A percentile compares a stretch with the other conserved stretches of the same genome.
phyloP scores from a whole-genome alignment of 1,139 yeast genomes.

The Geotrichum australiense region DNA sequence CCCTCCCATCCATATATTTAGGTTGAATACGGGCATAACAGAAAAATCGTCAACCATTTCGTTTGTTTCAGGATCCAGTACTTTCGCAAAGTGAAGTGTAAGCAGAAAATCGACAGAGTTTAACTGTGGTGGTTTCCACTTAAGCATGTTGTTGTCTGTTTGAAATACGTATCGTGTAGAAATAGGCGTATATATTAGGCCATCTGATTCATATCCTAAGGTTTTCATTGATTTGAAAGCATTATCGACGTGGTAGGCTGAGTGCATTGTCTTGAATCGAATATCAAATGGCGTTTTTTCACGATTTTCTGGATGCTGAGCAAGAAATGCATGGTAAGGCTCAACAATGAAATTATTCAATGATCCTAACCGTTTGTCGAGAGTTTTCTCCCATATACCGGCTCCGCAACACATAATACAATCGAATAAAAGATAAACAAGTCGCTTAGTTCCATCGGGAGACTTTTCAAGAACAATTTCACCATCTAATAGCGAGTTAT shows the following conservation, averaged over 20 bases:
- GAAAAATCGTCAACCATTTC: slow-evolving; percentile 77
- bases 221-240: slow-evolving; percentile 36
- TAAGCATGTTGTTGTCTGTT: slow-evolving; percentile 66
- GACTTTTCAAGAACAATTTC: slow-evolving; percentile 57
- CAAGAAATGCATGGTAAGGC: slow-evolving; percentile 62
- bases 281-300: slow-evolving; percentile 41
- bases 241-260: slow-evolving; percentile 65
- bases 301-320: slow-evolving; percentile 63
- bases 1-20: slow-evolving; percentile 79
- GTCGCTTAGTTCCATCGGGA: slow-evolving; percentile 41
- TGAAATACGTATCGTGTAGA: slow-evolving; percentile 83
- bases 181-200: slow-evolving; percentile 87
- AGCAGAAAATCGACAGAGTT: slow-evolving; percentile 86
- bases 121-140: slow-evolving; percentile 97
- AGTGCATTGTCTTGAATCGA: slow-evolving; percentile 72
- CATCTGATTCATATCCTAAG: slow-evolving; percentile 86
- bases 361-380: slow-evolving; percentile 80
- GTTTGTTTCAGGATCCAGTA: slow-evolving; percentile 56
- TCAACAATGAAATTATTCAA: slow-evolving; percentile 45
- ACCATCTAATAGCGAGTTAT: slow-evolving; percentile 88
- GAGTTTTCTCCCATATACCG: slow-evolving; percentile 59
- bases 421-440: slow-evolving; percentile 84
- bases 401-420: too few species aligned
- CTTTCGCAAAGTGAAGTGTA: slow-evolving; percentile 53
- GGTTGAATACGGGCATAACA: slow-evolving; percentile 57